Conservation (phyloP, 2,329 filamentous ascomycete genomes). For the Botryosphaeria dothidea region DNA sequence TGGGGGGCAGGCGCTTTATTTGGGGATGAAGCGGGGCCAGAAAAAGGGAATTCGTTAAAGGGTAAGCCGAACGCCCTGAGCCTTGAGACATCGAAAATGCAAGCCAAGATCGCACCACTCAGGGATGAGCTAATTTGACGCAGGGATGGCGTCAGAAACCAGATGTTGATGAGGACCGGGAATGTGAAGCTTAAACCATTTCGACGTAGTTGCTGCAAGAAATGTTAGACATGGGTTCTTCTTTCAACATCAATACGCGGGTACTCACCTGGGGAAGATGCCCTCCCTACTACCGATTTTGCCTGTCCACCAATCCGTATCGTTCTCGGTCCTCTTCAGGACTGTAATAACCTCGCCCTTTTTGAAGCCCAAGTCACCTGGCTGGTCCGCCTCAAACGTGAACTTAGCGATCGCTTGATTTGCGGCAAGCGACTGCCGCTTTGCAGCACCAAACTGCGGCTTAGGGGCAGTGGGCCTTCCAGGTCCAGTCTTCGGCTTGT, state of each 20-base stretch:
- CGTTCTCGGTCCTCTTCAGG: slow-evolving; percentile 88
- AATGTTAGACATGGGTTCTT: slow-evolving; percentile 7
- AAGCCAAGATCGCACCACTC: background rate
- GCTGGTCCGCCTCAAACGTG: slow-evolving; percentile 92
- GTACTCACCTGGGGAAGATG: slow-evolving; percentile 79
- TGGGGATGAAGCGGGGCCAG: background rate
- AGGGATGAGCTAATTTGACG: background rate
- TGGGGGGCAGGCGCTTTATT: background rate
- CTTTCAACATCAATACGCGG: background rate
- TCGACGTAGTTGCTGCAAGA: slow-evolving; percentile 43
- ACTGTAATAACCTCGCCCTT: slow-evolving; percentile 97
- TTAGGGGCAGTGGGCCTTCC: slow-evolving; percentile 84
- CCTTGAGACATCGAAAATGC: background rate
- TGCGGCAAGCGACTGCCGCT: slow-evolving; percentile 46
- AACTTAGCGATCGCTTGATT: slow-evolving; percentile 91
- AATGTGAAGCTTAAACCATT: slow-evolving; percentile 27
- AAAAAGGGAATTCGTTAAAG: background rate
- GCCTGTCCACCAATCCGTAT: slow-evolving; percentile 97
- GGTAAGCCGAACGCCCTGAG: background rate
- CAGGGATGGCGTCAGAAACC: background rate
- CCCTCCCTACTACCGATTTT: slow-evolving; percentile 81
- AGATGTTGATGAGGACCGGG: background rate
- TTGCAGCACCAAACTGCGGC: slow-evolving; percentile 69
- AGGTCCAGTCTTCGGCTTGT: slow-evolving; percentile 58
- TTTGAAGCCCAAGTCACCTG: slow-evolving; percentile 91